Percentiles rank a stretch among this genome's conserved stretches.
Conservation (phyloP, 75 land plant species). For the Azolla pinnata region DNA sequence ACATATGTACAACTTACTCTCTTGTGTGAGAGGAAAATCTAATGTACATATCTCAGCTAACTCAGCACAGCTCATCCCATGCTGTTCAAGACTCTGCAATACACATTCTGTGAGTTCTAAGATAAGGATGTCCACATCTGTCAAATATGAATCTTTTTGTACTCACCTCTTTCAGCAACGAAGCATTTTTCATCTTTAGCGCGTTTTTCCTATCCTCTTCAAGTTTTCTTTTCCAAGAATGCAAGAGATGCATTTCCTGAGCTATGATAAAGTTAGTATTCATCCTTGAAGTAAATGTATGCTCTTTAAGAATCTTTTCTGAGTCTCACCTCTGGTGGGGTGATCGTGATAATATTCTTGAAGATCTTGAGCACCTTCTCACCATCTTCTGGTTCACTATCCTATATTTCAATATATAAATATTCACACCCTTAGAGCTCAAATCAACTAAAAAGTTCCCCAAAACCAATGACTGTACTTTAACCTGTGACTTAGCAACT, state of each 20-base stretch:
- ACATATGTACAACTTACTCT: slow-evolving; percentile 16
- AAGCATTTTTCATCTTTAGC: not conserved
- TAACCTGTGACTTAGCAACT: not conserved
- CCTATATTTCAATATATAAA: not conserved
- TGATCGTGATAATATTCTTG: not conserved
- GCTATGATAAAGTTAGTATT: not conserved
- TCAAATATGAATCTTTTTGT: not conserved
- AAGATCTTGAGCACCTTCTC: not conserved
- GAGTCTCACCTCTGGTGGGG: slow-evolving; percentile 2
- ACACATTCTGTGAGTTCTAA: too few relatives aligned
- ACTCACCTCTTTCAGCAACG: not conserved
- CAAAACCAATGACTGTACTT: not conserved
- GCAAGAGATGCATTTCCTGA: not conserved
- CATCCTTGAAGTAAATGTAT: too few relatives aligned
- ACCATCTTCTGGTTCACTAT: not conserved
- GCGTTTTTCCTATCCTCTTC: slow-evolving; percentile 1
- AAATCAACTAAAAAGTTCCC: too few relatives aligned
- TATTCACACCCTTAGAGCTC: too few relatives aligned
- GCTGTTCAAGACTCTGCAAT: slow-evolving; percentile 19
- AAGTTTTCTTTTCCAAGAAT: not conserved
- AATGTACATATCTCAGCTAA: slow-evolving; percentile 11
- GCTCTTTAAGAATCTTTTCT: too few relatives aligned
- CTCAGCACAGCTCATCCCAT: slow-evolving; percentile 25
- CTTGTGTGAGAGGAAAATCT: slow-evolving; percentile 16
- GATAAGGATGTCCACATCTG: too few relatives aligned